A percentile compares a stretch with the other conserved stretches of the same genome.
Evolutionary conservation across 225 moss, liverwort and hornwort genomes (phyloP).

Genomic region (Pseudoscleropodium purum): DNA sequence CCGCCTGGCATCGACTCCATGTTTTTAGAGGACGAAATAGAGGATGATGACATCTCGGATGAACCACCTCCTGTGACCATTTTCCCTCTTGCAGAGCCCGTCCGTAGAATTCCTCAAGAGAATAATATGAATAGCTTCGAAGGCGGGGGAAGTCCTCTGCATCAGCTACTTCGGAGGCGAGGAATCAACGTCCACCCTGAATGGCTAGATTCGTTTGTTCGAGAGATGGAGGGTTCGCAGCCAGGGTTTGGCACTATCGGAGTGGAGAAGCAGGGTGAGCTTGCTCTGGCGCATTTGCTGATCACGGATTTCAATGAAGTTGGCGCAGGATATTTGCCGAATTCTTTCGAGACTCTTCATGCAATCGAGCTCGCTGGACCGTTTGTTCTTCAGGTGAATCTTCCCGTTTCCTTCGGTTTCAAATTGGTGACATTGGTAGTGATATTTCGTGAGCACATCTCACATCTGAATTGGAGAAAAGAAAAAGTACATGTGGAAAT

Average conservation of each 20-base stretch:
- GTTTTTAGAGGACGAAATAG: slow-evolving; percentile 24
- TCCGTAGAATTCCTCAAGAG: not conserved
- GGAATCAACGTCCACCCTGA: slow-evolving; percentile 15
- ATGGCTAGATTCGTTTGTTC: slow-evolving; percentile 63
- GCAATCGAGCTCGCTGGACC: slow-evolving; percentile 72
- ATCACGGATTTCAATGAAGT: slow-evolving; percentile 78
- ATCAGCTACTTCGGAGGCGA: slow-evolving; percentile 13
- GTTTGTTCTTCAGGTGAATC: slow-evolving; percentile 68
- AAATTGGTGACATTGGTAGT: not conserved
- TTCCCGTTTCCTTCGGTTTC: not conserved
- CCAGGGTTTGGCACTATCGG: slow-evolving; percentile 42
- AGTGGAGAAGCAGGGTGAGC: slow-evolving; percentile 62
- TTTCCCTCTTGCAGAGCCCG: not conserved
- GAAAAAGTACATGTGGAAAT: not conserved
- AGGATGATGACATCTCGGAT: slow-evolving; percentile 17
- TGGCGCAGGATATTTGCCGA: slow-evolving; percentile 75
- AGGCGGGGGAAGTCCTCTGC: slow-evolving; percentile 11
- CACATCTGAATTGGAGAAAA: not conserved
- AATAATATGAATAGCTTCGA: not conserved
- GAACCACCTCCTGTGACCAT: slow-evolving; percentile 14
- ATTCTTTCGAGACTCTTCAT: slow-evolving; percentile 59
- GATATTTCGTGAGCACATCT: not conserved
- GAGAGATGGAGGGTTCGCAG: slow-evolving; percentile 39
- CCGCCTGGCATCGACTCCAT: not conserved
- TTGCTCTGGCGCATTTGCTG: slow-evolving; percentile 64